Percentiles rank a stretch among this genome's conserved stretches.
Conservation (phyloP, 2,329 filamentous ascomycete genomes). For the Boeremia lycopersici region DNA sequence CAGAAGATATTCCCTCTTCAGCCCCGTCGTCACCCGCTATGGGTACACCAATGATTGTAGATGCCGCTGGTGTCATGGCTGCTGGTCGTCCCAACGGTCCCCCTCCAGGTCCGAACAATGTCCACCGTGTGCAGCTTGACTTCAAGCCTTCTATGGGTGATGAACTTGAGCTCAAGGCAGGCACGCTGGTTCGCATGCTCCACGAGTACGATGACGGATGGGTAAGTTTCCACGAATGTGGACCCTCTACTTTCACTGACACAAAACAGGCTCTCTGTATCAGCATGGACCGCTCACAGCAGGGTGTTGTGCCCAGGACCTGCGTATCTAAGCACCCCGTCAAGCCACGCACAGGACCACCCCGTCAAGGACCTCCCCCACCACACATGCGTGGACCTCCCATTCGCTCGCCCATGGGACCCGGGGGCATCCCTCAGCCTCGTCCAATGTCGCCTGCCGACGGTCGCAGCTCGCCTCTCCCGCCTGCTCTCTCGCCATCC, state of each 20-base stretch:
- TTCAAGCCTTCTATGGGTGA: constrained; percentile 93
- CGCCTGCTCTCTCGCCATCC: constrained; percentile 52
- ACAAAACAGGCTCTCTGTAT: constrained; percentile 78
- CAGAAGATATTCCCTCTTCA: constrained; percentile 63
- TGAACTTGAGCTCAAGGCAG: constrained; percentile 80
- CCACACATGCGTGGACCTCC: constrained; percentile 42
- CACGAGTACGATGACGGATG: constrained; percentile 99
- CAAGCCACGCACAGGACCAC: constrained; percentile 72
- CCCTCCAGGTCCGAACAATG: constrained; percentile 59
- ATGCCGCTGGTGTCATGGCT: constrained; percentile 54
- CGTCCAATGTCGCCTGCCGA: constrained; percentile 54
- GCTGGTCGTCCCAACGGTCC: constrained; percentile 69
- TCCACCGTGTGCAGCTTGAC: constrained; percentile 92
- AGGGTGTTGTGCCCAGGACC: constrained; percentile 92
- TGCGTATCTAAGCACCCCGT: constrained; percentile 92
- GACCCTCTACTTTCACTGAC: constrained; percentile 21
- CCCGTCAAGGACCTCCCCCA: constrained; percentile 60
- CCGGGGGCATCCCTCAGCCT: constrained; percentile 39
- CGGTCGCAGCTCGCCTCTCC: constrained; percentile 53
- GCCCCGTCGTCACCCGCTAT: constrained; percentile 56
- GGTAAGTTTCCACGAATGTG: constrained; percentile 64
- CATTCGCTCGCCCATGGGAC: constrained; percentile 38
- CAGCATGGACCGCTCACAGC: constrained; percentile 84
- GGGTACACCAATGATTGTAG: constrained; percentile 12
- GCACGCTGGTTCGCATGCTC: constrained; percentile 84